A percentile compares a stretch with the other conserved stretches of the same genome.
Conservation (phyloP, 169 alveolate species). For the Plasmodium falciparum region DNA sequence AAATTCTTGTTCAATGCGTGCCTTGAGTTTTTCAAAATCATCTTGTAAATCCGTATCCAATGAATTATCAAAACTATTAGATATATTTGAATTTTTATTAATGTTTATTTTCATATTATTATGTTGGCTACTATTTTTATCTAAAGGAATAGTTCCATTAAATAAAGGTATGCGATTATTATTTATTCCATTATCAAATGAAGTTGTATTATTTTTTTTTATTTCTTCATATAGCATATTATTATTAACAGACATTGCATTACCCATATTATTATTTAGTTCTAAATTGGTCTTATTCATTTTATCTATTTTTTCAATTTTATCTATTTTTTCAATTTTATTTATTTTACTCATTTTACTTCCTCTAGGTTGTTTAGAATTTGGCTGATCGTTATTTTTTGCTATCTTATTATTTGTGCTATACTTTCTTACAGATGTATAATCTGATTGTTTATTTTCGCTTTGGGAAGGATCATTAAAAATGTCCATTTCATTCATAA, state of each 20-base stretch:
- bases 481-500: constrained; percentile 22
- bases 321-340: constrained; percentile 4
- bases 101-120: constrained; percentile 5
- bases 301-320: constrained; percentile 1
- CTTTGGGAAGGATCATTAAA: constrained; percentile 9
- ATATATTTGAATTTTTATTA: background rate
- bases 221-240: constrained; percentile 23
- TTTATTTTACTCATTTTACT: background rate
- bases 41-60: background rate
- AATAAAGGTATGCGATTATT: constrained; percentile 8
- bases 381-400: constrained; percentile 23
- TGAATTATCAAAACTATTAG: background rate
- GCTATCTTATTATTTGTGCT: background rate
- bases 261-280: constrained; percentile 22
- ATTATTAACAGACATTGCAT: constrained; percentile 12
- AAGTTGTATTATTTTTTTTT: constrained; percentile 18
- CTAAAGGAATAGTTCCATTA: constrained; percentile 8
- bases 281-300: constrained; percentile 19
- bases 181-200: constrained; percentile 25
- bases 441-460: constrained; percentile 25
- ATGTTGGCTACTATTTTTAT: constrained; percentile 1
- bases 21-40: constrained; percentile 19
- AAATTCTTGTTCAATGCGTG: constrained; percentile 7
- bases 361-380: background rate
- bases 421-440: constrained; percentile 10